phyloP scores from a whole-genome alignment of 2,329 filamentous ascomycete genomes.

The Botrytis tulipae region DNA sequence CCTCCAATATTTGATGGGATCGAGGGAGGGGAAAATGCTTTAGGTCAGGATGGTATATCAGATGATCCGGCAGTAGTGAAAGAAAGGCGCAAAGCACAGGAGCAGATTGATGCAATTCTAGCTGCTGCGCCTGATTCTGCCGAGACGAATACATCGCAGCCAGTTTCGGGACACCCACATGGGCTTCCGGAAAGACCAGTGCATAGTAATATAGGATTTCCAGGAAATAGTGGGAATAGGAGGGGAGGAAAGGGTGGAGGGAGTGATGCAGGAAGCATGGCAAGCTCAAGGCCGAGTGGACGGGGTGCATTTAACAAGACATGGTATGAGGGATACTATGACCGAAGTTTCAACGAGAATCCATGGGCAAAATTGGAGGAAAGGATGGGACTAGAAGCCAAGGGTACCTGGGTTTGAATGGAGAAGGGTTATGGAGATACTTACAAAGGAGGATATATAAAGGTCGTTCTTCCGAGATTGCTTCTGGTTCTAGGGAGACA shows the following conservation, averaged over 20 bases:
- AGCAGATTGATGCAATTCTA: conserved; percentile 35
- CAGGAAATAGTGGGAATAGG: conserved; percentile 18
- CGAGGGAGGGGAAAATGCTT: conserved; percentile 7
- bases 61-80: conserved; percentile 21
- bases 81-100: conserved; percentile 31
- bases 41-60: conserved; percentile 7
- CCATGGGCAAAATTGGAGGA: conserved; percentile 64
- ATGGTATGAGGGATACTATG: conserved; percentile 69
- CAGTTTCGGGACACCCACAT: neutral
- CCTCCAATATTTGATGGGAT: conserved; percentile 37
- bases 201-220: conserved; percentile 23
- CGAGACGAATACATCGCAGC: conserved; percentile 11
- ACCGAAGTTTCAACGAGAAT: conserved; percentile 67
- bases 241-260: conserved; percentile 12
- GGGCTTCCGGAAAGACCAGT: conserved; percentile 23
- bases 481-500: neutral
- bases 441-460: neutral
- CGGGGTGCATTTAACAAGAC: conserved; percentile 42
- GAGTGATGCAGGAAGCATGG: conserved; percentile 23
- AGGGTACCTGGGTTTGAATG: conserved; percentile 47
- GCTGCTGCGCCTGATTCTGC: conserved; percentile 18
- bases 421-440: neutral
- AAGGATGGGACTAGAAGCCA: conserved; percentile 44
- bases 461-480: neutral
- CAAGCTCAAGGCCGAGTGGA: conserved; percentile 24